These are phyloP conservation scores for Pseudogymnoascus sp. DNA, from an alignment of 2,329 filamentous ascomycete species.

Conservation along the genomic window DNA sequence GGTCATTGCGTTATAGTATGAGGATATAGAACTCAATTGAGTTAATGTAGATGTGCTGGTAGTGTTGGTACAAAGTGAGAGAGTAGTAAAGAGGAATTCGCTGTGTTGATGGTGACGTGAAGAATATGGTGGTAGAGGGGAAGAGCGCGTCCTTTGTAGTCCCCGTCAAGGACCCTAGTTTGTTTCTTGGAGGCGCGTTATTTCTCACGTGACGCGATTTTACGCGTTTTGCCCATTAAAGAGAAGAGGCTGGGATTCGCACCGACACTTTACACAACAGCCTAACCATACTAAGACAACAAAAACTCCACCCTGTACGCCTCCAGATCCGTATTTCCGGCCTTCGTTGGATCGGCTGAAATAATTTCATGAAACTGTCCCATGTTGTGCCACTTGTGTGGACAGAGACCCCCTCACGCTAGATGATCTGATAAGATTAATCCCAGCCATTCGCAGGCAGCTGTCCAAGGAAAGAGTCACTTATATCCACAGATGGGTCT, in stretches of 20 bases:
- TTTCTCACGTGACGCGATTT: conserved; percentile 10
- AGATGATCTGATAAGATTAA: conserved; percentile 11
- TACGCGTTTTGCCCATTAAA: conserved; percentile 10
- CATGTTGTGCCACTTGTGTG: conserved; percentile 3
- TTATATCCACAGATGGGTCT: background rate
- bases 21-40: conserved; percentile 15
- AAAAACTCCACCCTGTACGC: conserved; percentile 4
- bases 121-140: conserved; percentile 10
- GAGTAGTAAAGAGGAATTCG: conserved; percentile 16
- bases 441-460: background rate
- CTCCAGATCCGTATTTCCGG: background rate
- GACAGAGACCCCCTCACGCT: conserved; percentile 8
- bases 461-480: background rate
- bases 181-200: conserved; percentile 2
- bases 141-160: conserved; percentile 11
- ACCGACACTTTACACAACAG: conserved; percentile 4
- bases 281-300: background rate
- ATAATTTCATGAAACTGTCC: background rate
- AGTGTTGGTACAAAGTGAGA: conserved; percentile 18
- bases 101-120: conserved; percentile 14
- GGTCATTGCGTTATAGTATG: conserved; percentile 51
- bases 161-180: conserved; percentile 9
- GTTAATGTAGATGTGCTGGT: conserved; percentile 12
- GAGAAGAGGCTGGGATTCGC: conserved; percentile 7
- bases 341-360: background rate